phyloP scores from a whole-genome alignment of 140 eudicot species.

The Stevia rebaudiana region DNA sequence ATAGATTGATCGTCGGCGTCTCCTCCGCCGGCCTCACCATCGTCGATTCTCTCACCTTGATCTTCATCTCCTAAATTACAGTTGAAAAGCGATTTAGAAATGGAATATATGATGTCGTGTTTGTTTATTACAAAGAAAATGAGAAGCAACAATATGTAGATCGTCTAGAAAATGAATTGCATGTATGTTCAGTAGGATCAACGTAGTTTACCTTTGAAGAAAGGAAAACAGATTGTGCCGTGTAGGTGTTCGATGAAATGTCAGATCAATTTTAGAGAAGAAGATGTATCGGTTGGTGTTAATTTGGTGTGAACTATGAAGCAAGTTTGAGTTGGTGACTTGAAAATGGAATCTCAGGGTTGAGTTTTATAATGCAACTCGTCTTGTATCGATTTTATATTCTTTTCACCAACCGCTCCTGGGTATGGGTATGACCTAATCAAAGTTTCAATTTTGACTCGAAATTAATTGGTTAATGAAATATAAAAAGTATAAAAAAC shows the following conservation, averaged over 20 bases:
- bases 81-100: neutral
- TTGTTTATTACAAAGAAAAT: too few relatives aligned
- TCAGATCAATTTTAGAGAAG: neutral
- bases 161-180: too few relatives aligned
- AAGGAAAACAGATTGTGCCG: neutral
- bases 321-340: slow-evolving; percentile 6
- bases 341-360: neutral
- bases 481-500: too few relatives aligned
- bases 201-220: neutral
- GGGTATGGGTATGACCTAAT: slow-evolving; percentile 14
- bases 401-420: slow-evolving; percentile 42
- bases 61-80: neutral
- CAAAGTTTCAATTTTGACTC: neutral
- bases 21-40: slow-evolving; percentile 3
- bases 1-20: neutral
- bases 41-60: neutral
- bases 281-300: slow-evolving; percentile 10
- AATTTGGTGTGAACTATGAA: slow-evolving; percentile 17
- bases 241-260: slow-evolving; percentile 15
- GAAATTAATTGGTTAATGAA: neutral
- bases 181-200: too few relatives aligned
- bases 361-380: slow-evolving; percentile 5
- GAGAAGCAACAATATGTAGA: too few relatives aligned
- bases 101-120: neutral
- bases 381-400: neutral